These are phyloP conservation scores for Hypoxylon sp. DNA, from an alignment of 2,329 filamentous ascomycete species.

Conservation along the genomic window DNA sequence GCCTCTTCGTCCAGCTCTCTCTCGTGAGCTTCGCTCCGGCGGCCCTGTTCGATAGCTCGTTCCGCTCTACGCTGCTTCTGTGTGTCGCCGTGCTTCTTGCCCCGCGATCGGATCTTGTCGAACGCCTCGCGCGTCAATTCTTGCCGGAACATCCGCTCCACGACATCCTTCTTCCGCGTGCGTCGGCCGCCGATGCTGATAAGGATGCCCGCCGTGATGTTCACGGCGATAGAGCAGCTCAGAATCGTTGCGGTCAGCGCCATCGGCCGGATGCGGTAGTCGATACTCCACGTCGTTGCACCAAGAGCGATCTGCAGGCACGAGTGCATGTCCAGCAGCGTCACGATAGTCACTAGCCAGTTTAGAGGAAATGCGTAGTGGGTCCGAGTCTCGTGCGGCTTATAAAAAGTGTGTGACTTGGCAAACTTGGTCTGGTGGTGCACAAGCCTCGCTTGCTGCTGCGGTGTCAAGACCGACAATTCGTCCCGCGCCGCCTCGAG, in stretches of 20 bases:
- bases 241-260: constrained; percentile 86
- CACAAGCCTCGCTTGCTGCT: constrained; percentile 76
- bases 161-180: constrained; percentile 87
- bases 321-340: constrained; percentile 82
- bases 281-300: constrained; percentile 81
- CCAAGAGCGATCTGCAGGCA: constrained; percentile 84
- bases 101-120: constrained; percentile 60
- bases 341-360: constrained; percentile 80
- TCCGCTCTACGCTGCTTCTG: constrained; percentile 47
- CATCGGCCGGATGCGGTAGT: constrained; percentile 74
- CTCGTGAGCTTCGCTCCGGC: constrained; percentile 45
- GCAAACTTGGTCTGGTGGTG: constrained; percentile 85
- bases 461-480: constrained; percentile 70
- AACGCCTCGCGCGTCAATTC: constrained; percentile 72
- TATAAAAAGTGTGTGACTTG: constrained; percentile 89
- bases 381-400: constrained; percentile 85
- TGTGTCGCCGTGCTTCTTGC: constrained; percentile 55
- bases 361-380: constrained; percentile 82
- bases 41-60: constrained; percentile 43
- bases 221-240: constrained; percentile 80
- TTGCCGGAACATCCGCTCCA: constrained; percentile 80
- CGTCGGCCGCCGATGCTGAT: constrained; percentile 81
- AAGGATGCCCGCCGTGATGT: constrained; percentile 79
- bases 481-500: constrained; percentile 60
- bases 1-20: constrained; percentile 25